Conservation (phyloP, 148 eudicot genomes). For the Camellia japonica region DNA sequence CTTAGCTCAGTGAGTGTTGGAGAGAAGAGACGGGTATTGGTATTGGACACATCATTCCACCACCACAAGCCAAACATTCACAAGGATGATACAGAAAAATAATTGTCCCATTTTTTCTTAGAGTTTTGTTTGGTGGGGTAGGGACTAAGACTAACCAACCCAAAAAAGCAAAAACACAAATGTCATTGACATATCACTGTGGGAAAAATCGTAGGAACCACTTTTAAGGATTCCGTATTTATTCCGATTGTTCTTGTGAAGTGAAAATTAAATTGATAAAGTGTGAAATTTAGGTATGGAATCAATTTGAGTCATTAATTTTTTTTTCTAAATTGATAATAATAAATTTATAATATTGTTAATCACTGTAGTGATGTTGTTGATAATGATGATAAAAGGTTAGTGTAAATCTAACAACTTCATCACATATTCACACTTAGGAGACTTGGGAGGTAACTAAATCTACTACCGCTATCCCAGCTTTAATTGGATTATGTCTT, state of each 20-base stretch:
- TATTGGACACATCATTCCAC: not conserved
- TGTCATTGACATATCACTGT: not conserved
- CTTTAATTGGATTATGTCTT: too few relatives aligned
- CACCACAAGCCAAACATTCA: slow-evolving; percentile 7
- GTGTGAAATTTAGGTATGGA: too few relatives aligned
- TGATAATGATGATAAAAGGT: not conserved
- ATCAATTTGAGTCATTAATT: too few relatives aligned
- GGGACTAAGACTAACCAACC: slow-evolving; percentile 16
- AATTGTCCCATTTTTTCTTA: not conserved
- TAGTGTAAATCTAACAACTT: not conserved
- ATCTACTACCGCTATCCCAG: not conserved
- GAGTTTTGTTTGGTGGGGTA: not conserved
- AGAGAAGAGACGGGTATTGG: not conserved
- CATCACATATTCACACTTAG: not conserved
- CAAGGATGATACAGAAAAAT: not conserved
- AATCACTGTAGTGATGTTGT: too few relatives aligned
- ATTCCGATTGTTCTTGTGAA: too few relatives aligned
- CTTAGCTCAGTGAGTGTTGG: not conserved
- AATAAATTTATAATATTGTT: too few relatives aligned
- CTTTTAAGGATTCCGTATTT: too few relatives aligned
- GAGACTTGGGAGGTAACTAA: not conserved
- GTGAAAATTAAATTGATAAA: too few relatives aligned
- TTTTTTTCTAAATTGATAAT: too few relatives aligned
- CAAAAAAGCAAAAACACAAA: not conserved
- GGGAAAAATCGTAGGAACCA: too few relatives aligned